phyloP scores from a whole-genome alignment of 2,329 filamentous ascomycete genomes.

The Monosporascus sp. region DNA sequence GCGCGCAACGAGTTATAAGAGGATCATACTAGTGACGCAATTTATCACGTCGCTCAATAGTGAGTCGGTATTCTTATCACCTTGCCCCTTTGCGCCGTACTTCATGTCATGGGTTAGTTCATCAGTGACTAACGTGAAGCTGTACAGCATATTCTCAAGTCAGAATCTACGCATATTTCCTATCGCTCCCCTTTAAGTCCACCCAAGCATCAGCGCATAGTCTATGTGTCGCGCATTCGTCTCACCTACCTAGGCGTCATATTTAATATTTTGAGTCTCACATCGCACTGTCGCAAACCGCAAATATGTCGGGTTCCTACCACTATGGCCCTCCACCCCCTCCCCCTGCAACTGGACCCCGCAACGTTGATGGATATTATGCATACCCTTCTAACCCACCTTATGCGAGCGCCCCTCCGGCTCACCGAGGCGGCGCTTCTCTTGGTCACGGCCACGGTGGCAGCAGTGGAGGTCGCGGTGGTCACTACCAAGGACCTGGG shows the following conservation, averaged over 20 bases:
- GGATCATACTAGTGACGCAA: too few species aligned
- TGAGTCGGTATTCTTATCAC: too few species aligned
- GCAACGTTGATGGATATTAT: not conserved
- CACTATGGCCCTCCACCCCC: conserved; percentile 23
- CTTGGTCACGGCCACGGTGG: conserved; percentile 14
- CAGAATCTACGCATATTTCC: too few species aligned
- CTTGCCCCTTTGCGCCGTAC: too few species aligned
- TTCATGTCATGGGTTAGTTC: too few species aligned
- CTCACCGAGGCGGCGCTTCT: conserved; percentile 20
- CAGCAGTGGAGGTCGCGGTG: conserved; percentile 16
- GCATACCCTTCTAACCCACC: conserved; percentile 27
- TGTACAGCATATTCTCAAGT: too few species aligned
- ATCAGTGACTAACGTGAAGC: too few species aligned
- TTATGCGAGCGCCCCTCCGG: conserved; percentile 39
- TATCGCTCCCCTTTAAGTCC: too few species aligned
- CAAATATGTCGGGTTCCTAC: not conserved
- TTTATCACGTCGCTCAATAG: too few species aligned
- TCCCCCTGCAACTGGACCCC: conserved; percentile 18
- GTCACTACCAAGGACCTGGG: conserved; percentile 19
- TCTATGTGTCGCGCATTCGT: too few species aligned
- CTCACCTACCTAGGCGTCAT: conserved; percentile 15
- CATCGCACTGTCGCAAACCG: not conserved
- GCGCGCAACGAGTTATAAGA: too few species aligned
- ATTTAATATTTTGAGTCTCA: not conserved
- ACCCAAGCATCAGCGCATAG: too few species aligned